phyloP scores from a whole-genome alignment of 352 stramenopile species.

The Pythium phragmiticola region DNA sequence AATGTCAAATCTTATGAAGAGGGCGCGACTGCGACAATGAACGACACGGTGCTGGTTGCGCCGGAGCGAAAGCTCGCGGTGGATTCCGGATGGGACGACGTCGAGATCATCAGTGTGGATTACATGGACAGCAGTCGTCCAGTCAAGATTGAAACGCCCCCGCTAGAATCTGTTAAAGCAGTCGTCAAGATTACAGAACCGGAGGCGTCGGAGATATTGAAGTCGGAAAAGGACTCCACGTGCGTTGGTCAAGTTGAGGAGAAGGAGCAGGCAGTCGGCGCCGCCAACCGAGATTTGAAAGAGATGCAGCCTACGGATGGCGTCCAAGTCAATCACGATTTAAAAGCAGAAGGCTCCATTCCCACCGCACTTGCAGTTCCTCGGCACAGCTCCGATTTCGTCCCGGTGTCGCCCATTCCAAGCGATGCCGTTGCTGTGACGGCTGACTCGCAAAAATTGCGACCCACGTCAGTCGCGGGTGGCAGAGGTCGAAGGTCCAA shows the following conservation, averaged over 20 bases:
- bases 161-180: not conserved
- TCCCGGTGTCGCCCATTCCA: not conserved
- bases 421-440: not conserved
- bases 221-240: not conserved
- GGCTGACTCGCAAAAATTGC: not conserved
- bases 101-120: slow-evolving; percentile 14
- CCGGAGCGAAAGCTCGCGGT: not conserved
- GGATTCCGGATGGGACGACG: slow-evolving; percentile 8
- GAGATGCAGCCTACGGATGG: not conserved
- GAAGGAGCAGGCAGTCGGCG: not conserved
- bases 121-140: not conserved
- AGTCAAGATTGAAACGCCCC: not conserved
- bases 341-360: not conserved
- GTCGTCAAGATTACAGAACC: not conserved
- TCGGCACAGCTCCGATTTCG: not conserved
- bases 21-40: not conserved
- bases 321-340: not conserved
- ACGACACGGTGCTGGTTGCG: not conserved
- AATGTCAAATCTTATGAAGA: not conserved
- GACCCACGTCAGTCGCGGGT: not conserved
- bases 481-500: not conserved
- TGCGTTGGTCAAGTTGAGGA: not conserved
- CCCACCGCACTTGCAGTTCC: not conserved
- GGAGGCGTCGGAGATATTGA: not conserved
- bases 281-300: not conserved